Evolutionary conservation across 164 flowering plant genomes (phyloP).

Genomic region (Magnolia kwangsiensis): DNA sequence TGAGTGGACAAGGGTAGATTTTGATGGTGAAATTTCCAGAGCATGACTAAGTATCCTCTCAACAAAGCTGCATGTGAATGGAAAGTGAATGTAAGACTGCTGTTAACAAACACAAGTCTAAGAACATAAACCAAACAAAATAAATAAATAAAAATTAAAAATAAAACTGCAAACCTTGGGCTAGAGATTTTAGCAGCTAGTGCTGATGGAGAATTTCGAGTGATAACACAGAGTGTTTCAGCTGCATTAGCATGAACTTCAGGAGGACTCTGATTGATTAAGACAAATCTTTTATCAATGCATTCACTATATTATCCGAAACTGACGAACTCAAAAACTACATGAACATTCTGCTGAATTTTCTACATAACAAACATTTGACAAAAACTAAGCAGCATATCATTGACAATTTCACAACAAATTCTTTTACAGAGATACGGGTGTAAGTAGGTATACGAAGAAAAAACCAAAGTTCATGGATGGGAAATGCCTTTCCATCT

Average conservation of each 20-base stretch:
- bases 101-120: background rate
- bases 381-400: background rate
- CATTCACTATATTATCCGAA: background rate
- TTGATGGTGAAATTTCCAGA: constrained; percentile 70
- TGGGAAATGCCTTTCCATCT: background rate
- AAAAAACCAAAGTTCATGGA: background rate
- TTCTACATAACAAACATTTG: background rate
- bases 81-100: background rate
- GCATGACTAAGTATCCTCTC: constrained; percentile 79
- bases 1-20: constrained; percentile 82
- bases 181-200: constrained; percentile 77
- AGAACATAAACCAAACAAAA: no score
- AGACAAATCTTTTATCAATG: background rate
- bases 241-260: constrained; percentile 98
- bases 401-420: no score
- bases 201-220: constrained; percentile 75
- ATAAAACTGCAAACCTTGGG: constrained; percentile 55
- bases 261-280: constrained; percentile 55
- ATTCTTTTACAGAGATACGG: no score
- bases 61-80: constrained; percentile 63
- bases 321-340: constrained; percentile 11
- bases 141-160: no score
- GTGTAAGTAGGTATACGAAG: no score
- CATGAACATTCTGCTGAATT: background rate
- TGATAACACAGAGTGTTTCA: constrained; percentile 83